These are phyloP conservation scores for Arthrobotrys entomopaga DNA, from an alignment of 2,329 filamentous ascomycete genomes.

Conservation along the genomic window DNA sequence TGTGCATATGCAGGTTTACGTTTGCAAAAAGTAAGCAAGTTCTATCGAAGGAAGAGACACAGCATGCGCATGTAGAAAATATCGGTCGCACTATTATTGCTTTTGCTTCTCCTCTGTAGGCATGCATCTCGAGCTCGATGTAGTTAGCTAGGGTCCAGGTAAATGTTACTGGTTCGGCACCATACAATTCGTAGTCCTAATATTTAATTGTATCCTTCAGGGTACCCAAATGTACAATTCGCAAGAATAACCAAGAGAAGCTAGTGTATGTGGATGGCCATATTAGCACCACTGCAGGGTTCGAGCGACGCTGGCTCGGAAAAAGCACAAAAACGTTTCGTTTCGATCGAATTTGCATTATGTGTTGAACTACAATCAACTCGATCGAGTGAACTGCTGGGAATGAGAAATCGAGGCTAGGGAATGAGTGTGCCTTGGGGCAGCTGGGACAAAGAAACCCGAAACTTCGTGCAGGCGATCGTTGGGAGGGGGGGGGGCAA, in stretches of 20 bases:
- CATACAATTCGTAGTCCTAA: no score
- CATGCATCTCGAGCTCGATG: no score
- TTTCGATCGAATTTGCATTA: not conserved
- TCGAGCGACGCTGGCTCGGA: not conserved
- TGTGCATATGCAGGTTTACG: no score
- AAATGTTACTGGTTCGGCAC: not conserved
- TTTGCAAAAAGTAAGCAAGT: no score
- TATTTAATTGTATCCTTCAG: no score
- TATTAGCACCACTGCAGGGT: not conserved
- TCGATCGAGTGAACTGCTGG: no score
- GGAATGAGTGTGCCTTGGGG: slow-evolving; percentile 29
- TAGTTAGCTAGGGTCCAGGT: not conserved
- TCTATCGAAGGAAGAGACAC: no score
- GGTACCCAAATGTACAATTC: no score
- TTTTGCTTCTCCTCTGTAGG: not conserved
- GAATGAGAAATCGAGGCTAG: no score
- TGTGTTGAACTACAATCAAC: not conserved
- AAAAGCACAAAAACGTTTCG: not conserved
- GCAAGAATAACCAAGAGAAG: not conserved
- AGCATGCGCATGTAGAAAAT: no score
- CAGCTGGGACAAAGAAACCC: not conserved
- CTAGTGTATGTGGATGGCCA: no score
- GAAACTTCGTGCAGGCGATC: not conserved
- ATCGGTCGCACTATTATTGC: not conserved
- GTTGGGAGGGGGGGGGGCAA: slow-evolving; percentile 7